These are phyloP conservation scores for Hymenoscyphus albidus DNA, from an alignment of 2,329 filamentous ascomycete genomes.

Conservation along the genomic window DNA sequence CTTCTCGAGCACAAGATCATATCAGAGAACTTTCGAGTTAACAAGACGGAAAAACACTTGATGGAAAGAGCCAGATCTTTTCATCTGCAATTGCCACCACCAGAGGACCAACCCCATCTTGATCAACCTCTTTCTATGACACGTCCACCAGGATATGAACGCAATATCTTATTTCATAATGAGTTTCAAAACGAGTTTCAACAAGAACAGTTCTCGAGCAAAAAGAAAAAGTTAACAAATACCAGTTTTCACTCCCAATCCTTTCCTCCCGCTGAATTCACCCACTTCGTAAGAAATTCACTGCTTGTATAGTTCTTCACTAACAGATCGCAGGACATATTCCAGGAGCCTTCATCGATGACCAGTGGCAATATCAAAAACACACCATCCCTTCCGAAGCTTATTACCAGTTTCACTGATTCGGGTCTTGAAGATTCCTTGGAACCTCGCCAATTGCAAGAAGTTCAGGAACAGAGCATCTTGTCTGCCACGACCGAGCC, in stretches of 20 bases:
- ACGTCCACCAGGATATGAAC: background rate
- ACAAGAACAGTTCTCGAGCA: background rate
- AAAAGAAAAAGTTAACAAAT: background rate
- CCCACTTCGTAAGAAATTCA: background rate
- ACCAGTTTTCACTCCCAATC: background rate
- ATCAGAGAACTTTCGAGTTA: background rate
- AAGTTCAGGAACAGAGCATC: background rate
- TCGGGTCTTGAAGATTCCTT: background rate
- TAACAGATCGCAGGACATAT: background rate
- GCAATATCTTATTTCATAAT: background rate
- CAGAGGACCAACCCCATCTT: background rate
- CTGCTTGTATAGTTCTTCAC: background rate
- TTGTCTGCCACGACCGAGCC: background rate
- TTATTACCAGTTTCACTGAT: background rate
- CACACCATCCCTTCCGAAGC: background rate
- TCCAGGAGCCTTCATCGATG: background rate
- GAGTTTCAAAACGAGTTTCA: background rate
- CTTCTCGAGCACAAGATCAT: background rate
- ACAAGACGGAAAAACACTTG: background rate
- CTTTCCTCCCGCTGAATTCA: background rate
- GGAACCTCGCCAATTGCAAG: background rate
- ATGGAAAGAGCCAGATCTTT: background rate
- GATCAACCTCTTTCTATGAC: background rate
- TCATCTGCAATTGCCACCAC: background rate
- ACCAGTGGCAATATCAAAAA: background rate